Evolutionary conservation across 75 land plant genomes (phyloP), one percentile per base, ranked within the genome.

Genomic region (Cupressus sempervirens): DNA sequence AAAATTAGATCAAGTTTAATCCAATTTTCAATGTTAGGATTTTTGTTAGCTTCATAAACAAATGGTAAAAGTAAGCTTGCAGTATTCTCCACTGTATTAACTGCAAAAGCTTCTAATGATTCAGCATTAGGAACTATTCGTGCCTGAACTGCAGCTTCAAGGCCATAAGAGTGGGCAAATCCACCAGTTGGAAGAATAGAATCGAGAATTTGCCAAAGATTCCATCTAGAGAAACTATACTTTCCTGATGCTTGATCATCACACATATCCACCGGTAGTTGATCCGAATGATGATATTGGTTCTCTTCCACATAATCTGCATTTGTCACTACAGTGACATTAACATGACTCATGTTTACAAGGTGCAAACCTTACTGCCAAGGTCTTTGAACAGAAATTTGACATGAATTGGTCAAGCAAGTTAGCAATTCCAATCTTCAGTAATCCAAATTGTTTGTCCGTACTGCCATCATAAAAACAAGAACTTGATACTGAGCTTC

Each of bases 181-280:
- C 99, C 98, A 35, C 98, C 98, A 7, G 98, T 97, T 4, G 98
- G 97, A 83, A 97, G 94, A 41, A 96, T 82, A 15, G 99, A 97
- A 83, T 97, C 99, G 4, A 97, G 80, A 50, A 97, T 82, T 82
- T 97, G 99, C 99, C 99, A 96, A 52, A 92, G 89, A 46, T 84
- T 93, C 97, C 97, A 97, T 23, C 46, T 26, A 40, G 81, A 79
- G 10, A 10, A 43, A 36, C 41, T 40, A 16, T 43, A 26, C 20
- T 40, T 79, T 9, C 7, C 9, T 26, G 50, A 26, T 29, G 46
- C 11, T 36, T 29, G 30, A 30, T n/a, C 30, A 26, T 79, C 81
- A 79, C 48, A 43, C 46, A 45, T 45, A 79, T 45, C 81, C 48
- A 79, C 46, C 13, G 50, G 81, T 3, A 45, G n/a, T 79, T 79